Conservation (phyloP, 768 basidiomycete genomes). For the Daedaleopsis nitida region DNA sequence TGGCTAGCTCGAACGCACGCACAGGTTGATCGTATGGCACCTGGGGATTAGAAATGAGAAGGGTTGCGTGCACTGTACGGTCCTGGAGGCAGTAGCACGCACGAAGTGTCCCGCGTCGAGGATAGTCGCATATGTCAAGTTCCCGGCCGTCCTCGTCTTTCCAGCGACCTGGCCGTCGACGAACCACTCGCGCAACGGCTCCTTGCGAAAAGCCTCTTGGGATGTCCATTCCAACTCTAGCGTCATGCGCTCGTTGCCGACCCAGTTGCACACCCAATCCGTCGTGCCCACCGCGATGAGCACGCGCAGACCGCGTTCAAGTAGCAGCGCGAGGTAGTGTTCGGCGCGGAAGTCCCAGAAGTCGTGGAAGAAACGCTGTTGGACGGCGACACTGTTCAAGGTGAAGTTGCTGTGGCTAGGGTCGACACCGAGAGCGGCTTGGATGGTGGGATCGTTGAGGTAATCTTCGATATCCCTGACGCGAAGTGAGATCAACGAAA, state of each 20-base stretch:
- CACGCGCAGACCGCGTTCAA: slow-evolving; percentile 52
- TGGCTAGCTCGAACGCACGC: slow-evolving; percentile 50
- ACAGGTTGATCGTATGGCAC: slow-evolving; percentile 66
- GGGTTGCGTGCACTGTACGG: no score
- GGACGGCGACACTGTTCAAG: no score
- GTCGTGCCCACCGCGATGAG: slow-evolving; percentile 56
- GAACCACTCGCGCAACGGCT: slow-evolving; percentile 51
- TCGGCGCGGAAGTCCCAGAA: slow-evolving; percentile 23
- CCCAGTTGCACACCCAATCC: slow-evolving; percentile 60
- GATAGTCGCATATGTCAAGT: slow-evolving; percentile 64
- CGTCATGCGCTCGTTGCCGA: slow-evolving; percentile 64
- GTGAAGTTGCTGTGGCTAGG: slow-evolving; percentile 34
- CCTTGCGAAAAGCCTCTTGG: slow-evolving; percentile 42
- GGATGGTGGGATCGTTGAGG: slow-evolving; percentile 59
- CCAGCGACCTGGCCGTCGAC: slow-evolving; percentile 57
- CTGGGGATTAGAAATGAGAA: slow-evolving; percentile 26
- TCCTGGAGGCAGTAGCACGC: no score
- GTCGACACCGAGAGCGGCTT: slow-evolving; percentile 63
- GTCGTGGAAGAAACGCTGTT: slow-evolving; percentile 27
- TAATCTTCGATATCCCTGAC: slow-evolving; percentile 56
- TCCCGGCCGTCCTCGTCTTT: slow-evolving; percentile 51
- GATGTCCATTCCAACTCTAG: slow-evolving; percentile 59
- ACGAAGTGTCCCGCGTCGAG: slow-evolving; percentile 77
- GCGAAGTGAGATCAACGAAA: no score
- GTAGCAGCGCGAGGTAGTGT: slow-evolving; percentile 49